Base-by-base conservation (phyloP, 2,329 filamentous ascomycete species). In the Stachybotrys echinatus region DNA sequence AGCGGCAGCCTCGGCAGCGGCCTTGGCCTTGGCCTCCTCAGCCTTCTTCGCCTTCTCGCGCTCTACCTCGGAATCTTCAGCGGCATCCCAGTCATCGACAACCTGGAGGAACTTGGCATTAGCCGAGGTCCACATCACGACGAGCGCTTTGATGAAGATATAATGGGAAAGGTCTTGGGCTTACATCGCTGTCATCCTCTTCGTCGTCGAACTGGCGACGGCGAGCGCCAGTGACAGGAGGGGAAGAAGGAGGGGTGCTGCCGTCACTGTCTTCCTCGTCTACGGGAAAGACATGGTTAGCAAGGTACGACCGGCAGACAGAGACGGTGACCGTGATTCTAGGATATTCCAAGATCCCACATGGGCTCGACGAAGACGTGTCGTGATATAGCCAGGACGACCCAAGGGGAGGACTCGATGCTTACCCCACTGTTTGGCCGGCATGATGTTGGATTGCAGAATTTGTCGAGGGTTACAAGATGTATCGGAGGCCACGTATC, bases 11-110 rank as follows among this genome's bases (percentile, higher is more conserved):
- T 90, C 89, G 42, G 88, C 92, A 0, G 92, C 90, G 23, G 89
- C 91, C 72, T 95, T 95, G 51, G 88, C 89, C 72, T 95, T 95
- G 48, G 83, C 87, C 65, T 89, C 92, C 6, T 80, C 86, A 47
- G 85, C 90, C 74, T 92, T 94, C 72, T 88, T 88, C 23, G 83
- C 89, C 78, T 97, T 99, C 72, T 96, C 92, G 62, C 91, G 88
- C 76, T 99, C 94, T 61, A 85, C 92, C 63, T 99, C 94, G 54
- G 91, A 96, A 74, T 99, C 94, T 65, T 97, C 94, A 59, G 89
- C 92, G 51, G 89, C 92, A 64, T 97, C 92, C 94, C 94, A 99
- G 31, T 89, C 92, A 53, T 99, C 94, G 64, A 96, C 82, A 50
- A 97, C 89, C 87, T 96, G 56, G 17, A 34, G 45, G 2, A 34